Evolutionary conservation across 305 asterid genomes (phyloP), one percentile per base, ranked within the genome.

Genomic region (Solanum hybrid): DNA sequence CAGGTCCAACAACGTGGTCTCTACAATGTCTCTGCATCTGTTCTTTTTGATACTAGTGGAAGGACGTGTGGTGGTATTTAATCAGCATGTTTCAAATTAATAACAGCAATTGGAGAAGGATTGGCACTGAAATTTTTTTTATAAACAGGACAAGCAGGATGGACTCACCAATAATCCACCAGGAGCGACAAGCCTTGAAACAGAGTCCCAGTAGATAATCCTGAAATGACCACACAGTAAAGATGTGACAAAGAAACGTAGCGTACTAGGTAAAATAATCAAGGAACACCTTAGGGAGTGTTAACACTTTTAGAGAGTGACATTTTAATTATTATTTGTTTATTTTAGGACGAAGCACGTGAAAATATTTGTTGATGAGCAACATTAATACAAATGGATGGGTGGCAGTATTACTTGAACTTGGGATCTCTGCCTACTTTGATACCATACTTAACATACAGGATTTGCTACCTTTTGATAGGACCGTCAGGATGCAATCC

Each of bases 401-500:
- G 87, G 13, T 29, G 74, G 24, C 87, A 29, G 29, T 28, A 51
- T 9, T 11, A 84, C 87, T 18, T 29, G 71, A 46, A 18, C 29
- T 46, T 8, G 36, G 11, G 28, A 82, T 46, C 40, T 46, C 29
- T 84, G 3, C 87, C 74, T 46, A 84, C 87, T 29, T 61, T 10
- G 2, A 26, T 83, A 83, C 26, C 87, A 31, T 46, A 83, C 46
- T 34, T 69, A 80, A 89, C 64, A 90, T 83, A 34, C n/a, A 37
- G 11, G 87, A 11, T 31, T 87, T 78, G 29, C 91, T 87, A 97
- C 99, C 99, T 96, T 94, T 95, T 97, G 90, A 96, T 89, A 91
- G 97, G 95, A 89, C 99, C 99, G 91, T 97, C 99, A 81, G 99
- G 98, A 93, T 97, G 99, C 94, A 97, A 92, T 89, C 99, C 99